Evolutionary conservation across 805 yeast species (phyloP), one percentile per base, ranked within the genome.

Genomic region (Suhomyces kilbournensis): DNA sequence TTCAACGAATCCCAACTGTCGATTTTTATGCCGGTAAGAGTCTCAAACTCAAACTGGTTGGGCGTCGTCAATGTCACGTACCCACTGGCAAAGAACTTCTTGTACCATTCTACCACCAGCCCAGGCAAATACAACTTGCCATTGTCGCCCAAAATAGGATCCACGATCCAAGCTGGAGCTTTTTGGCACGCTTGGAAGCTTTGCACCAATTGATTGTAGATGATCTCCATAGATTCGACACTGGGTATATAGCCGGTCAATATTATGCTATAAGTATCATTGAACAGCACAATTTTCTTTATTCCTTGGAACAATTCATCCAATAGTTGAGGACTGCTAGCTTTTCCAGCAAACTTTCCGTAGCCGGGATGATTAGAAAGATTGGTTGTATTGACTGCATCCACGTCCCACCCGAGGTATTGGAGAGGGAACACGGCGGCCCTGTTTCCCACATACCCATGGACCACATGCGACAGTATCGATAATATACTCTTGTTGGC

Each of bases 301-400:
- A 93, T 66, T 0, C 96, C 96, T 3, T 70, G 57, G 49, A 79
- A 77, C 2, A 90, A 66, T 1, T 76, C 79, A 7, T 56, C 48
- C 15, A 92, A 64, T 42, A 78, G 78, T 0, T 66, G 66, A 0
- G 82, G 72, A 2, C 74, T 58, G 3, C 81, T 72, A 49, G 77
- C 76, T 15, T 75, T 67, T 2, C 97, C 97, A 34, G 74, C 74
- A 61, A 86, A 83, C 10, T 67, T 56, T 0, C 88, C 89, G 67
- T 90, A 90, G 0, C 97, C 98, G 1, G 97, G 93, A 70, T 93
- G 97, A 61, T 93, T 91, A 1, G 97, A 89, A 60, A 85, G 84
- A 62, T 90, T 88, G 19, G 92, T 96, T 1, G 96, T 90, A 69
- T 93, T 90, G 50, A 94, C 75, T 20, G 84, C 84, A 65, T 93